Evolutionary conservation across 2,329 filamentous ascomycete species (phyloP).

Genomic region (Monosporascus ibericus): DNA sequence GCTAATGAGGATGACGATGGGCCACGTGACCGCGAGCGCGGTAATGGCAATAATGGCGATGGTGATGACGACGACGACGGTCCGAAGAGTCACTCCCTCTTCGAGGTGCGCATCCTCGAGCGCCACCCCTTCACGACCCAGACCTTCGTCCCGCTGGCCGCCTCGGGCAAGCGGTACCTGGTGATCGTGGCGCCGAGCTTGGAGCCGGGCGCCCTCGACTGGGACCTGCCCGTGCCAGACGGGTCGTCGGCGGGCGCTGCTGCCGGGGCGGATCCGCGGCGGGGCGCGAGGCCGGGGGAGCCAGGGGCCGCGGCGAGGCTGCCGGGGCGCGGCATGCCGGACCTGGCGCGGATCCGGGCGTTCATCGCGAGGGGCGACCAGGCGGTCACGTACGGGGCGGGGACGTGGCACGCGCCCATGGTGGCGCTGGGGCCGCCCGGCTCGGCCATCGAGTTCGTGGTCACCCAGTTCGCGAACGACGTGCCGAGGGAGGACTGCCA

Average conservation of each 20-base stretch:
- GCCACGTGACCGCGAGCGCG: too few species aligned
- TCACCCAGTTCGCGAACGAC: constrained; percentile 83
- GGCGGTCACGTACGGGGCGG: constrained; percentile 85
- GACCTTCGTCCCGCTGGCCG: constrained; percentile 75
- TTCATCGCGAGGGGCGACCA: constrained; percentile 74
- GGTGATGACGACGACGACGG: too few species aligned
- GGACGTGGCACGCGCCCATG: constrained; percentile 97
- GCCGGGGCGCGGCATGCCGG: constrained; percentile 61
- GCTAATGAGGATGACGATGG: too few species aligned
- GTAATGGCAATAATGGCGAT: too few species aligned
- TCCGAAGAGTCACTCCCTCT: constrained; percentile 27
- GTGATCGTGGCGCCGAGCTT: constrained; percentile 84
- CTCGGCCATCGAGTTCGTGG: constrained; percentile 73
- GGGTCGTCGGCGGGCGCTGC: constrained; percentile 59
- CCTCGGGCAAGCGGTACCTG: constrained; percentile 54
- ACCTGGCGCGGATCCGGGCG: constrained; percentile 62
- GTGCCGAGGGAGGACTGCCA: constrained; percentile 82
- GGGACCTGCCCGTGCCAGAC: constrained; percentile 35
- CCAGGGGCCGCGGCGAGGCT: constrained; percentile 30
- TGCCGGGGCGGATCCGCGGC: constrained; percentile 73
- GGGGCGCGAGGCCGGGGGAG: constrained; percentile 56
- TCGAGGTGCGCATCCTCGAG: constrained; percentile 72
- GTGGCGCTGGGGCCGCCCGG: constrained; percentile 62
- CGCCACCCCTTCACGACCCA: constrained; percentile 92
- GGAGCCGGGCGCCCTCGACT: constrained; percentile 33